Evolutionary conservation across 768 basidiomycete species (phyloP).

Genomic region (Lanmaoa rubissima): DNA sequence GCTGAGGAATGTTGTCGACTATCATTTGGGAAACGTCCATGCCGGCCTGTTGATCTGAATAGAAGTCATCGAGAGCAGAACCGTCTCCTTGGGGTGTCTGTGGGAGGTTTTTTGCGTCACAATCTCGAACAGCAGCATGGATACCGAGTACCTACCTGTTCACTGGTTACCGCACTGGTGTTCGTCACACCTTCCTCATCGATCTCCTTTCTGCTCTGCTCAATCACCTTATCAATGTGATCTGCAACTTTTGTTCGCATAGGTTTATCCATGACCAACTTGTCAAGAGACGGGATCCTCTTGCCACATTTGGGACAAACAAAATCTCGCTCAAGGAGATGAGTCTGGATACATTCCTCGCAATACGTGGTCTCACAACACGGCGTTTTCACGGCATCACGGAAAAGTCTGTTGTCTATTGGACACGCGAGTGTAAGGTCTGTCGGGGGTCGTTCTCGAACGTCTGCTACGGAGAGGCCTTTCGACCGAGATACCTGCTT

Average conservation of each 20-base stretch:
- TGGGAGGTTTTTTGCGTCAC: conserved; percentile 2
- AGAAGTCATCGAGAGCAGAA: conserved; percentile 60
- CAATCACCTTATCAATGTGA: conserved; percentile 80
- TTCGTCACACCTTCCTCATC: conserved; percentile 41
- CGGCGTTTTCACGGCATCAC: conserved; percentile 93
- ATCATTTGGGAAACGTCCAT: conserved; percentile 72
- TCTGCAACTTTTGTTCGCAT: conserved; percentile 73
- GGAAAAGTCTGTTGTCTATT: conserved; percentile 90
- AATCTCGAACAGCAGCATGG: neutral
- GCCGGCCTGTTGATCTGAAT: conserved; percentile 68
- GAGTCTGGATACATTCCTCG: conserved; percentile 96
- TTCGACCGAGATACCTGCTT: conserved; percentile 82
- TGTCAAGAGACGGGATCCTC: conserved; percentile 87
- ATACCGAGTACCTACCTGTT: conserved; percentile 41
- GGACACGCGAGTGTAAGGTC: conserved; percentile 82
- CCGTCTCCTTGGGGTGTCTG: conserved; percentile 28
- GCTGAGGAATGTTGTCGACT: conserved; percentile 71
- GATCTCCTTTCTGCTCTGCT: conserved; percentile 68
- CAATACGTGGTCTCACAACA: conserved; percentile 91
- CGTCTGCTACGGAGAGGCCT: conserved; percentile 80
- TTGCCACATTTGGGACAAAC: conserved; percentile 87
- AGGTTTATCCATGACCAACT: conserved; percentile 76
- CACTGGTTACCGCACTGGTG: conserved; percentile 20
- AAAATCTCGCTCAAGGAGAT: conserved; percentile 94
- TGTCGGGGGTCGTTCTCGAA: conserved; percentile 80